Percentiles rank a stretch among this genome's conserved stretches.
Conservation (phyloP, 176 grass and related monocot species). For the Triticum monococcum region DNA sequence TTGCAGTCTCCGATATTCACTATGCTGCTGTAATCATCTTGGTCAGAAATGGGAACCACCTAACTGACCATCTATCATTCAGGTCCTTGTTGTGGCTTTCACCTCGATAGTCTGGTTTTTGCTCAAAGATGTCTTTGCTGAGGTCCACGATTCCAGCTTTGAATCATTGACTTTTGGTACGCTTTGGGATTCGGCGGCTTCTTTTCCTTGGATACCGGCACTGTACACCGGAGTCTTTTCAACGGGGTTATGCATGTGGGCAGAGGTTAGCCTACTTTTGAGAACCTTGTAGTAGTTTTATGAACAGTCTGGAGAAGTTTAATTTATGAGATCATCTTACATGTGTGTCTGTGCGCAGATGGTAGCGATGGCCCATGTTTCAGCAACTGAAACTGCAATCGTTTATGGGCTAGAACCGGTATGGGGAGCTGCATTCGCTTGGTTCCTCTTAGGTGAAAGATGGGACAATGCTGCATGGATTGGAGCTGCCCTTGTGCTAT, state of each 20-base stretch:
- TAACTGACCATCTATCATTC: slow-evolving; percentile 32
- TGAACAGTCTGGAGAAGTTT: not conserved
- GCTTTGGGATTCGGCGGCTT: slow-evolving; percentile 55
- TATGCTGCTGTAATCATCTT: not conserved
- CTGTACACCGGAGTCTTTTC: slow-evolving; percentile 85
- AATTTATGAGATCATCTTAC: not conserved
- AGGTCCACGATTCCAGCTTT: slow-evolving; percentile 43
- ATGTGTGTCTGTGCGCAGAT: slow-evolving; percentile 42
- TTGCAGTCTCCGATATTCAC: not conserved
- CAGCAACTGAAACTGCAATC: slow-evolving; percentile 79
- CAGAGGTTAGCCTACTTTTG: slow-evolving; percentile 52
- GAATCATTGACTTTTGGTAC: slow-evolving; percentile 48
- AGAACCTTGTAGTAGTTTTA: not conserved
- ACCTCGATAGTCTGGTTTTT: slow-evolving; percentile 76
- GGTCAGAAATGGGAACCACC: not conserved
- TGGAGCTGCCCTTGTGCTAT: slow-evolving; percentile 87
- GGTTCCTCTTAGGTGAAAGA: slow-evolving; percentile 93
- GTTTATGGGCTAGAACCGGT: slow-evolving; percentile 86
- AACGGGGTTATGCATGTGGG: slow-evolving; percentile 88
- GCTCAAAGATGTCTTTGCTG: slow-evolving; percentile 57
- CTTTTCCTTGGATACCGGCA: slow-evolving; percentile 97
- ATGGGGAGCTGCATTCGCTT: slow-evolving; percentile 87
- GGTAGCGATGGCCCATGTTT: slow-evolving; percentile 79
- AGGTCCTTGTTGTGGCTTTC: slow-evolving; percentile 80
- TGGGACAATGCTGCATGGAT: slow-evolving; percentile 76